phyloP scores from a whole-genome alignment of 306 rosid species.

The Echinosophora koreensis region DNA sequence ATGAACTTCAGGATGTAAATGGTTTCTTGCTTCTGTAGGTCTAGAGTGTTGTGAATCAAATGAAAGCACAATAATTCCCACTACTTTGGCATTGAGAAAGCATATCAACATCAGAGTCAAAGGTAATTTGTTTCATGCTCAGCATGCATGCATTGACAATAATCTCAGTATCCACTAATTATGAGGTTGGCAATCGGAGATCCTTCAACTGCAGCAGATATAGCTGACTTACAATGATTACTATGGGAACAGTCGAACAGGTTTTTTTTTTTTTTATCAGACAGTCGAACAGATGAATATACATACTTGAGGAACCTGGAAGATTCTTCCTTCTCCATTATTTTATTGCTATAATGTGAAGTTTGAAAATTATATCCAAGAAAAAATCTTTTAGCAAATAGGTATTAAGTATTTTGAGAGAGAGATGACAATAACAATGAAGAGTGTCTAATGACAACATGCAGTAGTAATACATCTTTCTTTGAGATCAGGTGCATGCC shows the following conservation, averaged over 20 bases:
- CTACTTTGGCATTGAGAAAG: slow-evolving; percentile 28
- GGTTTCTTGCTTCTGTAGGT: slow-evolving; percentile 19
- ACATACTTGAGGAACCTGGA: slow-evolving; percentile 1
- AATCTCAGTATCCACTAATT: slow-evolving; percentile 17
- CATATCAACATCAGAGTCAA: slow-evolving; percentile 5
- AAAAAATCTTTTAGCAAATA: slow-evolving; percentile 8
- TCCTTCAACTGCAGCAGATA: slow-evolving; percentile 10
- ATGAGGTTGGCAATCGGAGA: slow-evolving; percentile 9
- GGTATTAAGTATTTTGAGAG: background rate
- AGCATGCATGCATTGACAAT: slow-evolving; percentile 15
- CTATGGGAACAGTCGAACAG: background rate
- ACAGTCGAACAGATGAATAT: background rate
- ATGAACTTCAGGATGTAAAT: slow-evolving; percentile 22
- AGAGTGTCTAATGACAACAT: slow-evolving; percentile 12
- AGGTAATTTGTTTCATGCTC: slow-evolving; percentile 6
- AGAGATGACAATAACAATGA: background rate
- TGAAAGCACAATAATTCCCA: slow-evolving; percentile 23
- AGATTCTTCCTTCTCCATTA: slow-evolving; percentile 12
- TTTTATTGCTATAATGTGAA: background rate
- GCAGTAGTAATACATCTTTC: background rate
- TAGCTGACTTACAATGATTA: slow-evolving; percentile 25
- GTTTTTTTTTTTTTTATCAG: no score
- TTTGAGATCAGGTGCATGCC: background rate
- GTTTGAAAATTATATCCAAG: slow-evolving; percentile 22
- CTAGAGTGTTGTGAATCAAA: slow-evolving; percentile 6